Base-by-base conservation (phyloP, 2,329 filamentous ascomycete species). In the Colletotrichum incanum region DNA sequence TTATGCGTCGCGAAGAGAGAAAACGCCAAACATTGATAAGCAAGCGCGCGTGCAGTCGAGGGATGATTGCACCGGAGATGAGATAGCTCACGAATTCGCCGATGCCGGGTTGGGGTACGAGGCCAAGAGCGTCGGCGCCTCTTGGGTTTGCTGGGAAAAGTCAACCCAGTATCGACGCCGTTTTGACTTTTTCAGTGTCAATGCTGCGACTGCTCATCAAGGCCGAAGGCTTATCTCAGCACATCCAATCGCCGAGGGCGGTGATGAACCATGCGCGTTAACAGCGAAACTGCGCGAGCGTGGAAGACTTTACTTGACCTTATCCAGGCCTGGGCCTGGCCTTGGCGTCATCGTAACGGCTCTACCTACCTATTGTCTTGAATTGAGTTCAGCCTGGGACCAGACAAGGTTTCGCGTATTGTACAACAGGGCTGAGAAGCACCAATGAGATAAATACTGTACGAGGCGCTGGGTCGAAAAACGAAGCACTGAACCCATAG, bases 131-230 rank as follows among this genome's bases (percentile, higher is more conserved):
- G 31, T 60, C 26, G 39, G 41, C 34, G 59, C 65, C 37, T 52
- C 23, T 69, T 52, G 37, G 45, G 52, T 50, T 56, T 43, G 58
- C 28, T 52, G 50, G 20, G 16, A 59, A 26, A 26, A 52, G 52
- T 34, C 54, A 47, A 37, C 18, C 65, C 23, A n/a, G 23, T 23
- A 68, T 43, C 31, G 54, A 59, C 18, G 47, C n/a, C 37, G 47
- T 64, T 72, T 72, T 37, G 28, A 37, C 65, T 70, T 43, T 67
- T 39, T 6, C 4, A n/a, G 4, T 31, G 52, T 69, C 54, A 64
- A 60, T 59, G 65, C 69, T 52, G 41, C 14, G n/a, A 37, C 26
- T 66, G 28, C 26, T 31, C 23, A 55, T 47, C 39, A 47, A 70
- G 47, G 62, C n/a, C 14, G 20, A 11, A 37, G 5, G 28, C 31